Base-by-base conservation (phyloP, 345 rosid species). In the Syzygium jambos region DNA sequence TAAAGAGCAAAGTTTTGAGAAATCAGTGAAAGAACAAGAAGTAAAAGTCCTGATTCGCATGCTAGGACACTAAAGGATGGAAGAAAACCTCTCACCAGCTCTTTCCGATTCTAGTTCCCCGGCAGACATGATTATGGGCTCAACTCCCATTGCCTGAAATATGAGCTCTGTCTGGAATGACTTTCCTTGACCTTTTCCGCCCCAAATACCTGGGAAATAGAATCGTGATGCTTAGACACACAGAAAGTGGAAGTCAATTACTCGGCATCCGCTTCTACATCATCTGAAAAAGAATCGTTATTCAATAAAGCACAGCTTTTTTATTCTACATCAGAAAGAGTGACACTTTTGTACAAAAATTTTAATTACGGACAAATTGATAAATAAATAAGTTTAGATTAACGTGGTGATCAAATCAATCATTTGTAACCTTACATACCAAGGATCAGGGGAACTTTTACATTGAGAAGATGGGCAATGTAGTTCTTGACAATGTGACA, bases 141-240 rank as follows among this genome's bases (percentile, higher is more conserved):
- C 99, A 86, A 97, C 89, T 88, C 98, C 98, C 98, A 96, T 91
- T 78, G 96, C 92, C 89, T 93, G 97, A 91, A 97, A 97, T 89
- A 97, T 93, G 86, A 97, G 95, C 90, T 97, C 99, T 7, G 99
- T 96, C 93, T 97, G 98, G 91, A 97, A 96, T 85, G 99, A 93
- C 90, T 97, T 96, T 78, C 99, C 99, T 91, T 97, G 98, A 49
- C 99, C 99, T 92, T 97, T 97, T 88, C 99, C 99, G 92, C 99
- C 99, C 99, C 98, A 97, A 12, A 96, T 93, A 90, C 99, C 99
- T 97, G 87, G 43, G 46, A 84, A 16, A 19, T 87, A 80, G 51
- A 23, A n/a, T 63, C 51, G 17, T 23, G 27, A 34, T 86, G 43
- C 54, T 49, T 53, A 43, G 63, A 82, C 25, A 78, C 27, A 52